Evolutionary conservation across 2,329 filamentous ascomycete species (phyloP).

Genomic region (Clonostachys solani): DNA sequence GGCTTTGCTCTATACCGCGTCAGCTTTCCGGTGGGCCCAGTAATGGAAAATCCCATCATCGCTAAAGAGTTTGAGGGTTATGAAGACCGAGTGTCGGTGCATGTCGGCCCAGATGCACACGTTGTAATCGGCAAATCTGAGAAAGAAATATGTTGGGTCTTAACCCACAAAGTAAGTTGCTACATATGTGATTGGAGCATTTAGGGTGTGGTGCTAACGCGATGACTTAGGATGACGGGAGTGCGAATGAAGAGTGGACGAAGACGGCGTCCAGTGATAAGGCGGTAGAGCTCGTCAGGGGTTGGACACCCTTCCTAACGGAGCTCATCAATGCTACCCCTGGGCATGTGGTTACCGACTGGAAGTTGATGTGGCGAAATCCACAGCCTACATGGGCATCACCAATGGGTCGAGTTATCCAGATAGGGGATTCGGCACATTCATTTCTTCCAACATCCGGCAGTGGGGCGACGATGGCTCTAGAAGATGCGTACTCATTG

Average conservation of each 20-base stretch:
- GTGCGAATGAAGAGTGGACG: slow-evolving; percentile 52
- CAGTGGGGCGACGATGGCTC: slow-evolving; percentile 9
- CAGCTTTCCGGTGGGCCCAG: slow-evolving; percentile 31
- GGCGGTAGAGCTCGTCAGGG: slow-evolving; percentile 43
- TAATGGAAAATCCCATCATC: slow-evolving; percentile 23
- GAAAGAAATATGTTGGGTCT: slow-evolving; percentile 39
- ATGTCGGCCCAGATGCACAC: background rate
- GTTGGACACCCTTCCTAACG: slow-evolving; percentile 37
- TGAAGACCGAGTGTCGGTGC: too few species aligned
- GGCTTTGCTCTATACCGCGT: background rate
- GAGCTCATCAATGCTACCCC: background rate
- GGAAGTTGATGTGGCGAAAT: slow-evolving; percentile 46
- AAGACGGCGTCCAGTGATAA: slow-evolving; percentile 46
- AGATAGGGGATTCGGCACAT: slow-evolving; percentile 12
- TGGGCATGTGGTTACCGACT: slow-evolving; percentile 28
- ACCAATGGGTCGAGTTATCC: slow-evolving; percentile 6
- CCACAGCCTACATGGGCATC: slow-evolving; percentile 39
- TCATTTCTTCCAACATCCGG: slow-evolving; percentile 10
- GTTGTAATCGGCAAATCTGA: slow-evolving; percentile 23
- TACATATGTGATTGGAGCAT: slow-evolving; percentile 11
- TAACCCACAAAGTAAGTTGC: background rate
- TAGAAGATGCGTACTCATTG: slow-evolving; percentile 11
- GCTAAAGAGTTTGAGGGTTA: slow-evolving; percentile 3
- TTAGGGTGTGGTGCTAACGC: slow-evolving; percentile 48
- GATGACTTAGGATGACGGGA: slow-evolving; percentile 54